Base-by-base conservation (phyloP, 2,329 filamentous ascomycete genomes). In the Phoma sp. region DNA sequence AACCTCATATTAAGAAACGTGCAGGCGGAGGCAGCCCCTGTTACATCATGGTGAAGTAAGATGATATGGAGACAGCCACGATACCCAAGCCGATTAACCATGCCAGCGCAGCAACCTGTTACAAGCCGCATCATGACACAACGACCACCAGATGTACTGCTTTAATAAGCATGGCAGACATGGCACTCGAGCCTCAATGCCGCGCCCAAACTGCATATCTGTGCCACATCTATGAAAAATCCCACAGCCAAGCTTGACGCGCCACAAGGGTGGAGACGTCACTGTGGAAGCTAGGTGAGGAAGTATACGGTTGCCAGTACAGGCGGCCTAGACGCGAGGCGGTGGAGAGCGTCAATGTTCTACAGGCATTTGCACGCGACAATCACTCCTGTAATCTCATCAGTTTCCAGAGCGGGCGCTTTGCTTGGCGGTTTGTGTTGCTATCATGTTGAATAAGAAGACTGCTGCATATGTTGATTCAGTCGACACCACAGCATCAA, bases 291-390 rank as follows among this genome's bases (percentile, higher is more conserved):
- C 29, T 23, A 33, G 11, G 23, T 21, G n/a, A 26, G 10, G 21
- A 40, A 40, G 37, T 21, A 12, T 15, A 15, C n/a, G n/a, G 29
- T 18, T n/a, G n/a, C n/a, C n/a, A n/a, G n/a, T n/a, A n/a, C n/a
- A n/a, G n/a, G n/a, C n/a, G n/a, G n/a, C n/a, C n/a, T n/a, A n/a
- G n/a, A n/a, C n/a, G n/a, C 29, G 26, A 25, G 15, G 15, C 26
- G n/a, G 36, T 40, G 45, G 36, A 47, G 45, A 39, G 34, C 28
- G 14, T 30, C 45, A 47, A 32, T 47, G 14, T n/a, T 18, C 45
- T 39, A 26, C 18, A 39, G 28, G 28, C 6, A 25, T 33, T n/a
- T n/a, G n/a, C n/a, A 32, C 26, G 15, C 45, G n/a, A 18, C 17
- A 47, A 29, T 28, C 34, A 32, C 34, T 43, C 40, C 39, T 42